Base-by-base conservation (phyloP, 768 basidiomycete genomes). In the Lentinus brumalis region DNA sequence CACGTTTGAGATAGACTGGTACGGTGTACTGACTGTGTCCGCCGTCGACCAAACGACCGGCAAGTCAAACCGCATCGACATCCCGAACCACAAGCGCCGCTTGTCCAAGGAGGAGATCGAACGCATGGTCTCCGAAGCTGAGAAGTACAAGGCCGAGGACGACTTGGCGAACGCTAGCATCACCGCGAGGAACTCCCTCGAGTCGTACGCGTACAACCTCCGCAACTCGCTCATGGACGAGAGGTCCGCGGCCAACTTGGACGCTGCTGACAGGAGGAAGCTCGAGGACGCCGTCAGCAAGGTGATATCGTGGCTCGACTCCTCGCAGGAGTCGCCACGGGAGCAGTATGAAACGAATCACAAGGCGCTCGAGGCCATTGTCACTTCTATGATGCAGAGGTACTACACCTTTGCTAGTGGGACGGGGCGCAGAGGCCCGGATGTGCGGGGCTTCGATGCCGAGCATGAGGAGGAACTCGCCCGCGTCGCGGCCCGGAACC, bases 101-200 rank as follows among this genome's bases (percentile, higher is more conserved):
- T 79, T 98, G 67, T 94, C 92, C 64, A 92, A 96, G 80, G 96
- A 98, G 76, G 96, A 98, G 73, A 98, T 98, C 63, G 96, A 98
- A 75, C 91, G 94, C 74, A 98, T 98, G 96, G 93, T 98, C 46
- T 73, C 76, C 62, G 96, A 97, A 73, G 96, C 96, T 56, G 95
- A 96, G 86, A 87, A 87, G 73, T 96, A 94, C 83, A 94, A 89
- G 78, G 88, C 86, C 64, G 92, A 94, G 84, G 92, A 94, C 68
- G 92, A 93, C 70, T 91, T 84, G 29, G 92, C 92, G 42, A 87
- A 91, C 60, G 79, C 87, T 53, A 91, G 93, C 59, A 94, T 95
- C 74, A 70, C 82, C 41, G 69, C 94, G 68, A 96, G 96, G 88
- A 98, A 98, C 78, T 86, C 80, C 47, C 85, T 98, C 71, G 96